phyloP scores from a whole-genome alignment of 352 stramenopile species.

The Globisporangium viniferum region DNA sequence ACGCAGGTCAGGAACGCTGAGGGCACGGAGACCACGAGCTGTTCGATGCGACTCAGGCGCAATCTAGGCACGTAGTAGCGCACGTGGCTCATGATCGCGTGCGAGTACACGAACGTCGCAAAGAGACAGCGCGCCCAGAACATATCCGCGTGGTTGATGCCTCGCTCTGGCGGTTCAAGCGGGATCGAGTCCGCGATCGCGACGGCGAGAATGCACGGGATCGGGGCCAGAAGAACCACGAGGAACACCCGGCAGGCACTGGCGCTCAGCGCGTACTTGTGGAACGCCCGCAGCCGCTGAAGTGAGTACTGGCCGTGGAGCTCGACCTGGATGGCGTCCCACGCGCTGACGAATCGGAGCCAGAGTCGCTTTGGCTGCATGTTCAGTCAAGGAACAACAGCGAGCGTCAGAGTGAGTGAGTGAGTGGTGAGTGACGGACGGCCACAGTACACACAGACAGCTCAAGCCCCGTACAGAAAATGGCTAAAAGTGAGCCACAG shows the following conservation, averaged over 20 bases:
- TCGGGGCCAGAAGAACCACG: neutral
- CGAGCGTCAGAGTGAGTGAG: no score
- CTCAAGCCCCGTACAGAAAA: no score
- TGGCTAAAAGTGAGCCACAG: no score
- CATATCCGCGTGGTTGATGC: neutral
- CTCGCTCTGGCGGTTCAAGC: neutral
- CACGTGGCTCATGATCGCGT: neutral
- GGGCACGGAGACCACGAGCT: neutral
- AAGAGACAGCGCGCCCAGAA: conserved; percentile 7
- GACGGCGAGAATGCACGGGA: conserved; percentile 1
- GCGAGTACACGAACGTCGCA: conserved; percentile 5
- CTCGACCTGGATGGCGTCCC: neutral
- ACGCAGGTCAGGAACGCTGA: neutral
- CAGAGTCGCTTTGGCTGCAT: neutral
- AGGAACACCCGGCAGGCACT: neutral
- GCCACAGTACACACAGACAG: no score
- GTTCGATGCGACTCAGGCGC: conserved; percentile 8
- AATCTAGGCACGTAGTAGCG: conserved; percentile 17
- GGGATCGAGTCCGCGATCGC: conserved; percentile 9
- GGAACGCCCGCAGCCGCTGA: neutral
- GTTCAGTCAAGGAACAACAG: no score
- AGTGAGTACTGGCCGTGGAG: neutral
- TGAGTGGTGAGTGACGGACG: no score
- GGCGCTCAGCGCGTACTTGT: neutral
- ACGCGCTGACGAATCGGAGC: neutral